Conservation (phyloP, 169 alveolate genomes). For the Eimeria mitis region DNA sequence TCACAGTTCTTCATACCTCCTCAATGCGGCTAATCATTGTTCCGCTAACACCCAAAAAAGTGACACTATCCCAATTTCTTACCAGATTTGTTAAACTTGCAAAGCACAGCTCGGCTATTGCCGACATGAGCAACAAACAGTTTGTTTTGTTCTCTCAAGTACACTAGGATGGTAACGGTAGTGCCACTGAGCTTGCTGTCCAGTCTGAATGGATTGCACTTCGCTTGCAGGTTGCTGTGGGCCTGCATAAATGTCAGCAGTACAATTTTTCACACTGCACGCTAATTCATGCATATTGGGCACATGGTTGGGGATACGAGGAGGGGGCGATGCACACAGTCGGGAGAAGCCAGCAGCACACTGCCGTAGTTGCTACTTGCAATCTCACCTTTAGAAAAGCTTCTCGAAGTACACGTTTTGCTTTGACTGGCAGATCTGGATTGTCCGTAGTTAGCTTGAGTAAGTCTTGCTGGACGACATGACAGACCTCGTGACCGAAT, state of each 20-base stretch:
- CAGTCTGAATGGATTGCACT: not conserved
- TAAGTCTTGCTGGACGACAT: slow-evolving; percentile 88
- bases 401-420: slow-evolving; percentile 19
- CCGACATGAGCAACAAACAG: slow-evolving; percentile 86
- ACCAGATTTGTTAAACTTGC: slow-evolving; percentile 27
- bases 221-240: slow-evolving; percentile 1
- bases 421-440: not conserved
- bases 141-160: slow-evolving; percentile 40
- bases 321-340: not conserved
- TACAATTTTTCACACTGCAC: not conserved
- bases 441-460: slow-evolving; percentile 77
- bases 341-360: not conserved
- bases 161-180: slow-evolving; percentile 86
- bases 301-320: not conserved
- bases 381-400: slow-evolving; percentile 23
- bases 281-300: not conserved
- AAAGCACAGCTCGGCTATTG: slow-evolving; percentile 86
- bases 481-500: slow-evolving; percentile 91
- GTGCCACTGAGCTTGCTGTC: slow-evolving; percentile 80
- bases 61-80: not conserved
- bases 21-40: not conserved
- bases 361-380: slow-evolving; percentile 3
- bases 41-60: not conserved
- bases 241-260: not conserved
- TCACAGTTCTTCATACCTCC: not conserved